Percentiles rank a stretch among this genome's conserved stretches.
These are phyloP conservation scores for Colletotrichum coccodes DNA, from an alignment of 2,329 filamentous ascomycete genomes.

Conservation along the genomic window DNA sequence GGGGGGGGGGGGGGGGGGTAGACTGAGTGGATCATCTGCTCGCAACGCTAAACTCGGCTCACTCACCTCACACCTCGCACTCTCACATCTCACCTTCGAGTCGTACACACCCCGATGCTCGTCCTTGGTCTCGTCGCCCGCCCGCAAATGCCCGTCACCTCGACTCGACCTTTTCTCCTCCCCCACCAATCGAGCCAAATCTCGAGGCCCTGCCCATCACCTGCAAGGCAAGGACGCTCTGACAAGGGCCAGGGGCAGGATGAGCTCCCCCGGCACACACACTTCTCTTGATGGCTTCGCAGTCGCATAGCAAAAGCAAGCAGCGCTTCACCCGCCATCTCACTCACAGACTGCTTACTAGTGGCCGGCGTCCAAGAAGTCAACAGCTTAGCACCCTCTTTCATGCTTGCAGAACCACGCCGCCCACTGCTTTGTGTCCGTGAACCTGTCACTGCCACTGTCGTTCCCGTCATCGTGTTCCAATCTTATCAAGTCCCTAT, in stretches of 20 bases:
- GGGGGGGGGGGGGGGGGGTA: not conserved
- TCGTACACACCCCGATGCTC: conserved; percentile 3
- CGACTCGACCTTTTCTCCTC: not conserved
- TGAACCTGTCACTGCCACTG: not conserved
- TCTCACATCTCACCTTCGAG: conserved; percentile 2
- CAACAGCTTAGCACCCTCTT: not conserved
- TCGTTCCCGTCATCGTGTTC: conserved; percentile 3
- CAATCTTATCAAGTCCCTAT: conserved; percentile 24
- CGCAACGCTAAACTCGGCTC: conserved; percentile 23
- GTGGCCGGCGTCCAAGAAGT: not conserved
- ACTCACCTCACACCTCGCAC: conserved; percentile 25
- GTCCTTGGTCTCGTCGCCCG: not conserved
- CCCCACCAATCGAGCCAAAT: conserved; percentile 19
- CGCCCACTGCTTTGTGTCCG: not conserved
- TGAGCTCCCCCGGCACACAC: conserved; percentile 31
- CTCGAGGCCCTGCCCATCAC: conserved; percentile 24
- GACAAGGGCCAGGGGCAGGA: conserved; percentile 24
- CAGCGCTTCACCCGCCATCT: conserved; percentile 9
- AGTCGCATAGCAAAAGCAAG: conserved; percentile 4
- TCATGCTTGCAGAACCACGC: not conserved
- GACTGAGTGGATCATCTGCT: conserved; percentile 1
- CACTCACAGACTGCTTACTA: conserved; percentile 8
- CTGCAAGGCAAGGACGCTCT: conserved; percentile 30
- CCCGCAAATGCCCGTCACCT: conserved; percentile 13
- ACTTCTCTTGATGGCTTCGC: conserved; percentile 18